Evolutionary conservation across 2,329 filamentous ascomycete species (phyloP), one percentile per base, ranked within the genome.

Genomic region (Penicillium sp.): DNA sequence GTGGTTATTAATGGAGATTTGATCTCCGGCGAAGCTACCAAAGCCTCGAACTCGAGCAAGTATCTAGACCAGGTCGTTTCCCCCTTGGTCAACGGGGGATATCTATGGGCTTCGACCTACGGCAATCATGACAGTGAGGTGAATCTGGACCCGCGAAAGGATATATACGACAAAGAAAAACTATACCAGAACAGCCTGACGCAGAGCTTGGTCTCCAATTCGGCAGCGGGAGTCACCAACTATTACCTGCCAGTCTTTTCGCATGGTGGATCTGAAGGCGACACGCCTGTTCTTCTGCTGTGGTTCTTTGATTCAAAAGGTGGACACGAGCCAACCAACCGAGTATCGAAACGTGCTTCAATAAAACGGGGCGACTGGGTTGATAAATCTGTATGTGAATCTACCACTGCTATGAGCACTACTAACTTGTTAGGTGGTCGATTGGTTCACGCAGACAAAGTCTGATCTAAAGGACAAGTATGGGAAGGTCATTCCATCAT

Each of bases 261-360:
- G 11, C 58, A 67, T 49, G 82, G 81, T 65, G 77, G 79, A 56
- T 54, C 64, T 4, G 63, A 67, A 16, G 55, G 56, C 11, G 48
- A 42, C 6, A 49, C 46, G 1, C 81, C 84, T 7, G 63, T 66
- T 8, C 65, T 79, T 8, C 65, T 91, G 0, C 75, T 91, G 1
- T 91, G 87, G 86, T 90, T 90, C 74, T 90, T 91, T 64, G 89
- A 91, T 65, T 84, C 80, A 54, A 79, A 83, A 16, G 87, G 87
- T 35, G 86, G 86, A 8, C 76, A 77, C 51, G 75, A 78, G 49
- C 84, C 80, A 63, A 79, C 76, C 47, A 61, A 81, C 21, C 64
- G 62, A 1, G 56, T 69, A 27, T 50, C 62, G 11, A 51, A 3
- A 52, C 63, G 68, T 11, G 16, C 42, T 21, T 58, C 64, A 11